phyloP scores from a whole-genome alignment of 225 moss, liverwort and hornwort genomes.

The Bryum argenteum region DNA sequence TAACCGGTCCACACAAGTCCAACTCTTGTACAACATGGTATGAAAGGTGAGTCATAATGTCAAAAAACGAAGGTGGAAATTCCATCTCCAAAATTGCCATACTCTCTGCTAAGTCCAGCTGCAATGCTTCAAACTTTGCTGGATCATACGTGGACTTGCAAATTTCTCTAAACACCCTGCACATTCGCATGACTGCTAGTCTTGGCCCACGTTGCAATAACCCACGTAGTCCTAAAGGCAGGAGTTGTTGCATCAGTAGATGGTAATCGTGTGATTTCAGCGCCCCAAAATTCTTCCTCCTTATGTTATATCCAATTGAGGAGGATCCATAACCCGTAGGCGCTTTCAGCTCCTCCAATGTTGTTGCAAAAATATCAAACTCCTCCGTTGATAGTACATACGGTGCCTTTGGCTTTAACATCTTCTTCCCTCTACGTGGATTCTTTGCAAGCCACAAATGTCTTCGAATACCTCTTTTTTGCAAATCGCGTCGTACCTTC shows the following conservation, averaged over 20 bases:
- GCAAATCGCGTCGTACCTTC: background rate
- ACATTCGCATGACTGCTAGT: background rate
- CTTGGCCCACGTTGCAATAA: background rate
- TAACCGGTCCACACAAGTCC: no score
- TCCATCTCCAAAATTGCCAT: no score
- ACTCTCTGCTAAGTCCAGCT: no score
- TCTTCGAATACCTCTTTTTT: background rate
- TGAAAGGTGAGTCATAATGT: no score
- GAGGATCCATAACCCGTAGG: no score
- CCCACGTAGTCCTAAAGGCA: background rate
- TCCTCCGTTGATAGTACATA: background rate
- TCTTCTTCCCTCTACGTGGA: background rate
- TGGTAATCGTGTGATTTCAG: background rate
- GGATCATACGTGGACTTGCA: background rate
- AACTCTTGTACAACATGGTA: no score
- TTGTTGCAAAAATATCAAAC: no score
- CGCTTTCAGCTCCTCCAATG: no score
- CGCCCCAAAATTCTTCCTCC: background rate
- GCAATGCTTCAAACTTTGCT: no score
- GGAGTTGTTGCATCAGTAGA: background rate
- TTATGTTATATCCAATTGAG: no score
- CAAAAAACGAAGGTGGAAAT: no score
- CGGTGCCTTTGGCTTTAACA: background rate
- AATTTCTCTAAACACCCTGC: background rate
- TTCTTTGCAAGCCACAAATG: background rate